Percentiles rank a stretch among this genome's conserved stretches.
Conservation (phyloP, 2,329 filamentous ascomycete species). For the Scedosporium dehoogii region DNA sequence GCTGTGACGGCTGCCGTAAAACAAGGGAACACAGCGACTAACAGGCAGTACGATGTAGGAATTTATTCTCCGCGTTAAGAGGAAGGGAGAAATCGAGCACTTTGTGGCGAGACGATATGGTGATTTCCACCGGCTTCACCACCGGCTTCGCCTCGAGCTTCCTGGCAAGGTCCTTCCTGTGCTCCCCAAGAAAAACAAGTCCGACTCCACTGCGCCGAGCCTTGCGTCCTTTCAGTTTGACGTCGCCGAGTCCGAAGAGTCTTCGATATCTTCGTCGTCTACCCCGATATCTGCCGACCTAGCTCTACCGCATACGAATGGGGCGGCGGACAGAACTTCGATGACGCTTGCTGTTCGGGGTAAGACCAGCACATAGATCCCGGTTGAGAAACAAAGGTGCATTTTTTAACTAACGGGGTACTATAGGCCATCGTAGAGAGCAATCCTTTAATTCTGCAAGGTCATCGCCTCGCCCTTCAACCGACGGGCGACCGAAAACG, state of each 20-base stretch:
- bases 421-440: constrained; percentile 15
- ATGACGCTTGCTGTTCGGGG: constrained; percentile 29
- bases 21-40: neutral
- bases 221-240: constrained; percentile 41
- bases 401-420: neutral
- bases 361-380: constrained; percentile 8
- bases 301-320: constrained; percentile 4
- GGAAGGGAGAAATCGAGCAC: constrained; percentile 61
- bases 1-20: neutral
- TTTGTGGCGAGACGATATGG: constrained; percentile 82
- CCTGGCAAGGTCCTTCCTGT: constrained; percentile 84
- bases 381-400: too few species aligned
- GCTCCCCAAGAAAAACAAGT: constrained; percentile 86
- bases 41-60: constrained; percentile 43
- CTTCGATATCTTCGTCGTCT: constrained; percentile 72
- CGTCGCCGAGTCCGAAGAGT: constrained; percentile 62
- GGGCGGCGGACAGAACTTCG: neutral
- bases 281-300: constrained; percentile 45
- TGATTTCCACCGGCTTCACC: constrained; percentile 75
- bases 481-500: constrained; percentile 6
- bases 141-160: constrained; percentile 69
- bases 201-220: constrained; percentile 54
- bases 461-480: constrained; percentile 11
- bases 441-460: constrained; percentile 12
- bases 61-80: constrained; percentile 81